Evolutionary conservation across 2,329 filamentous ascomycete genomes (phyloP).

Genomic region (Stachybotrys elegans): DNA sequence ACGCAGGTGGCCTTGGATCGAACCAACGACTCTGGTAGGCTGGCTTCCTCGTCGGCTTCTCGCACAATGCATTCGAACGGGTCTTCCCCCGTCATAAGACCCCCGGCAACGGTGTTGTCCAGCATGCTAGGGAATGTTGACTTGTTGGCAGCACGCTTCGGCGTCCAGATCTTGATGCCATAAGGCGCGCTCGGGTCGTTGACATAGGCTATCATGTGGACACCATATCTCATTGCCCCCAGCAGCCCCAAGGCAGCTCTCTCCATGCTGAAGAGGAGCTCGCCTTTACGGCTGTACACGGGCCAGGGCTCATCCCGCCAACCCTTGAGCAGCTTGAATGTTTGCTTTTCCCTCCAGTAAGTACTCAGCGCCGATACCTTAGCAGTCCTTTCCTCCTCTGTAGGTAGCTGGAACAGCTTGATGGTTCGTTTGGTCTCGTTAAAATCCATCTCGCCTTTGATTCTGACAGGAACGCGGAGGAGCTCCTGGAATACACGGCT

Average conservation of each 20-base stretch:
- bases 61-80: slow-evolving; percentile 79
- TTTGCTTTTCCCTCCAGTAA: slow-evolving; percentile 64
- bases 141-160: slow-evolving; percentile 70
- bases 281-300: slow-evolving; percentile 61
- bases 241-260: slow-evolving; percentile 69
- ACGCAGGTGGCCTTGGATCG: slow-evolving; percentile 50
- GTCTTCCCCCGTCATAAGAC: slow-evolving; percentile 71
- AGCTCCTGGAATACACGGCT: slow-evolving; percentile 45
- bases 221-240: slow-evolving; percentile 71
- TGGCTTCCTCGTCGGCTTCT: slow-evolving; percentile 87
- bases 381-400: slow-evolving; percentile 57
- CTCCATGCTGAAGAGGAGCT: slow-evolving; percentile 70
- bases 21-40: slow-evolving; percentile 65
- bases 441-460: slow-evolving; percentile 57
- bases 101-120: slow-evolving; percentile 88
- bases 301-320: slow-evolving; percentile 82
- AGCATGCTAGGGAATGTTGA: slow-evolving; percentile 88
- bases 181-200: slow-evolving; percentile 30
- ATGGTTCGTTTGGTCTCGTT: slow-evolving; percentile 57
- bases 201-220: slow-evolving; percentile 75
- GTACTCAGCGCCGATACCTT: slow-evolving; percentile 51
- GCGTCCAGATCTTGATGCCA: slow-evolving; percentile 78
- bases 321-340: slow-evolving; percentile 69
- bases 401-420: slow-evolving; percentile 53
- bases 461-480: slow-evolving; percentile 35